These are phyloP conservation scores for Fusarium mangiferae DNA, from an alignment of 2,329 filamentous ascomycete species.

Conservation along the genomic window DNA sequence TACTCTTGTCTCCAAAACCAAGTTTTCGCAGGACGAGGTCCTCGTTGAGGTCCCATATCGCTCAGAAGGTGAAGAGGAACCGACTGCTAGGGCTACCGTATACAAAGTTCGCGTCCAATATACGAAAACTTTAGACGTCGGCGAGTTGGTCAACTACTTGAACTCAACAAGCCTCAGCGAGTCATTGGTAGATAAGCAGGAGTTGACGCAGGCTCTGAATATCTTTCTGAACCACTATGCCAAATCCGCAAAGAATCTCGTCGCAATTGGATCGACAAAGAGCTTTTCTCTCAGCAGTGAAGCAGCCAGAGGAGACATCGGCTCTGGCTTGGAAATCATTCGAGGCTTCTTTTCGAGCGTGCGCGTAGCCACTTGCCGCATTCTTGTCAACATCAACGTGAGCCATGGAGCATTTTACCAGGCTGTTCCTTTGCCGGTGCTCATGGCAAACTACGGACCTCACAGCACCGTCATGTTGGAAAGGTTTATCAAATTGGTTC, in stretches of 20 bases:
- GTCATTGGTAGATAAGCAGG: not conserved
- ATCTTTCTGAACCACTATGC: not conserved
- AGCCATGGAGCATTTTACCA: not conserved
- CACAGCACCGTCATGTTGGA: not conserved
- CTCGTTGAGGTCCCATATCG: not conserved
- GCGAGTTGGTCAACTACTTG: not conserved
- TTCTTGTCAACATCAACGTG: not conserved
- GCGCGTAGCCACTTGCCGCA: not conserved
- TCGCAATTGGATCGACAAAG: not conserved
- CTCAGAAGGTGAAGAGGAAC: not conserved
- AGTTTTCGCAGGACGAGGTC: not conserved
- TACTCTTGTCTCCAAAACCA: not conserved
- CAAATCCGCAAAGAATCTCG: not conserved
- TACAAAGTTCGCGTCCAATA: not conserved
- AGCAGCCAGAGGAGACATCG: not conserved
- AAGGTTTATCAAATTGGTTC: not conserved
- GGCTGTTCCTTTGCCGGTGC: not conserved
- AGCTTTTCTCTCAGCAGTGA: not conserved
- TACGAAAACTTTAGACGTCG: not conserved
- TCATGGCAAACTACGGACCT: not conserved
- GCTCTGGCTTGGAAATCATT: not conserved
- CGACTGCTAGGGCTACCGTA: not conserved
- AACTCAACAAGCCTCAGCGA: not conserved
- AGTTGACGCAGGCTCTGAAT: not conserved
- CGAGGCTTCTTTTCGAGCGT: not conserved